These are phyloP conservation scores for Arachnomyces sp. DNA, from an alignment of 2,329 filamentous ascomycete species.

Conservation along the genomic window DNA sequence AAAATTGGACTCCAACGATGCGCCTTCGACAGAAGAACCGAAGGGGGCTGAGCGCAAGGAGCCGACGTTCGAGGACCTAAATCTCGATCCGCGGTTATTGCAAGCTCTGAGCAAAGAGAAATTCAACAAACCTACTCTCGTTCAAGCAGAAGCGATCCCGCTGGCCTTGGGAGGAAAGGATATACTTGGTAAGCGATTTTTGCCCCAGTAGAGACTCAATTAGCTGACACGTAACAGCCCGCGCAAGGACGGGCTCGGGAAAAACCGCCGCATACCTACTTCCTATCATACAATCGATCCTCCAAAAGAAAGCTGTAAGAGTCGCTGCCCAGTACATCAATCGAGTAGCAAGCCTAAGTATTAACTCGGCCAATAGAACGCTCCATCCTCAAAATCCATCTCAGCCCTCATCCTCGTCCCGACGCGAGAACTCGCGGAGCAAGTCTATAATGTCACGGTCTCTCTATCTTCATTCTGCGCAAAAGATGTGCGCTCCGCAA, in stretches of 20 bases:
- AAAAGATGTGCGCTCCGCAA: conserved; percentile 72
- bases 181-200: conserved; percentile 51
- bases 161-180: conserved; percentile 80
- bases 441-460: conserved; percentile 72
- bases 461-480: conserved; percentile 73
- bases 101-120: conserved; percentile 78
- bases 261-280: conserved; percentile 96
- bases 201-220: not conserved
- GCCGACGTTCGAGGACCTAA: conserved; percentile 63
- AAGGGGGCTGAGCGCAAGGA: conserved; percentile 24
- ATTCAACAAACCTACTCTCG: conserved; percentile 77
- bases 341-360: not conserved
- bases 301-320: conserved; percentile 64
- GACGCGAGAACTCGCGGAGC: conserved; percentile 86
- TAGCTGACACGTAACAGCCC: conserved; percentile 44
- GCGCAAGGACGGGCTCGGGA: conserved; percentile 89
- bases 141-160: conserved; percentile 82
- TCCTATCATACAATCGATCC: conserved; percentile 74
- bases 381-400: conserved; percentile 41
- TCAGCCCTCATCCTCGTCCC: conserved; percentile 85
- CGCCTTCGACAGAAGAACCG: conserved; percentile 31
- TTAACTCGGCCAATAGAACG: conserved; percentile 20
- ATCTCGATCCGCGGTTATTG: conserved; percentile 74
- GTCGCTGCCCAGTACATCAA: not conserved
- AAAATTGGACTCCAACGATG: conserved; percentile 41